Evolutionary conservation across 305 asterid genomes (phyloP), one percentile per base, ranked within the genome.

Genomic region (Caryopteris hybrid): DNA sequence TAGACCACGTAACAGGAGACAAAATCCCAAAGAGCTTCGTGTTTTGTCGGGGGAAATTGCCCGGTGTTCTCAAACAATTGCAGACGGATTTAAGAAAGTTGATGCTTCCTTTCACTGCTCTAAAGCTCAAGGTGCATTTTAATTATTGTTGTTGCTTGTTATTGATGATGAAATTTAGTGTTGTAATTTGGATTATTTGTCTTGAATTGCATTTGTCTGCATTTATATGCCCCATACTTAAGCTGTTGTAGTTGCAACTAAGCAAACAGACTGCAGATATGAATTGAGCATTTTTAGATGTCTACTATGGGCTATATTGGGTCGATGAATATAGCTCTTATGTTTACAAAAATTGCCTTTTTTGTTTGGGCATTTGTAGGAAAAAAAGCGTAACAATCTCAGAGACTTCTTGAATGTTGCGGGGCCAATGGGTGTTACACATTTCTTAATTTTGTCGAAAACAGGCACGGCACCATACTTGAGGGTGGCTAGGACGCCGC

Each of bases 21-120:
- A 88, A 86, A 78, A 84, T 88, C 56, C 96, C 97, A 4, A 86
- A 80, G 82, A 93, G 94, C 60, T 85, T 94, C 59, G 97, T 94
- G 43, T 94, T 93, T 74, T 75, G 81, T 13, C 80, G 95, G 50
- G 98, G 97, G 66, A 93, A 93, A 77, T 62, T 90, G 72, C 95
- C 98, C 6, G 84, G 78, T n/a, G 75, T 87, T 70, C 97, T 93
- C 14, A 73, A 89, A 45, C 89, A 87, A 23, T 68, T 94, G 84
- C 88, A 87, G 83, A 83, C 76, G 87, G 97, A 94, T 81, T 61
- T 94, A 63, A 88, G 99, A 64, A 91, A 94, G 78, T 62, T 87
- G 85, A 94, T 87, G 99, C 95, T 86, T 79, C 99, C 99, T 31
- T 88, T 46, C 68, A 91, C 97, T 61, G 99, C 99, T 72, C 80